These are phyloP conservation scores for Dovyalis caffra DNA, from an alignment of 345 rosid species.

Conservation along the genomic window DNA sequence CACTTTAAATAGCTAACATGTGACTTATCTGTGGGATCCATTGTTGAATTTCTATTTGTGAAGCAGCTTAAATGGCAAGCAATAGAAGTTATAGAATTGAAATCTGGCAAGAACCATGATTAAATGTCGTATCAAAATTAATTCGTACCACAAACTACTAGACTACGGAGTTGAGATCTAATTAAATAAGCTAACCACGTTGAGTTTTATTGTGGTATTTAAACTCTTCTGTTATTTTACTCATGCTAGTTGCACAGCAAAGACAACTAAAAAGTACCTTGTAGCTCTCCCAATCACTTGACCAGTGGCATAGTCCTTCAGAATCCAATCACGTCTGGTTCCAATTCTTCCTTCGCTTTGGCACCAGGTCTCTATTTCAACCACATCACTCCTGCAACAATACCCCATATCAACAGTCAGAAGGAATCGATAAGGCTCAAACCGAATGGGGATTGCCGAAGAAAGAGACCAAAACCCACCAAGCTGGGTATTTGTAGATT, in stretches of 20 bases:
- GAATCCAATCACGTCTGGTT: constrained; percentile 94
- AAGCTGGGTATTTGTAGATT: constrained; percentile 86
- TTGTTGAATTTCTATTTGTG: neutral
- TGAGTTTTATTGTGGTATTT: too few species aligned
- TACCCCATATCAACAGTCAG: constrained; percentile 1
- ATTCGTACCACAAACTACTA: neutral
- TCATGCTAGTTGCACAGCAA: neutral
- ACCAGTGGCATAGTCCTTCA: constrained; percentile 61
- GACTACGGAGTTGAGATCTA: neutral
- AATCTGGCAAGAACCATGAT: neutral
- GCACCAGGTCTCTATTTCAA: constrained; percentile 97
- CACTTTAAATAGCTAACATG: neutral
- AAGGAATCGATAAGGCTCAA: neutral
- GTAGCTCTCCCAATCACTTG: constrained; percentile 92
- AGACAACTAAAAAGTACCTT: constrained; percentile 42
- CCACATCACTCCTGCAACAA: constrained; percentile 78
- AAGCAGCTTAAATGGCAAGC: neutral
- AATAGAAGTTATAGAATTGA: neutral
- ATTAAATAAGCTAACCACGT: neutral
- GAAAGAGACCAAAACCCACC: constrained; percentile 42
- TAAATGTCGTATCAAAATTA: neutral
- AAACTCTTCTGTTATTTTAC: too few species aligned
- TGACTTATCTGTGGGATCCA: neutral
- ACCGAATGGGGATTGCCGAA: neutral
- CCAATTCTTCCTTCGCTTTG: constrained; percentile 92